Conservation (phyloP, 768 basidiomycete genomes). For the Lentinula sp. region DNA sequence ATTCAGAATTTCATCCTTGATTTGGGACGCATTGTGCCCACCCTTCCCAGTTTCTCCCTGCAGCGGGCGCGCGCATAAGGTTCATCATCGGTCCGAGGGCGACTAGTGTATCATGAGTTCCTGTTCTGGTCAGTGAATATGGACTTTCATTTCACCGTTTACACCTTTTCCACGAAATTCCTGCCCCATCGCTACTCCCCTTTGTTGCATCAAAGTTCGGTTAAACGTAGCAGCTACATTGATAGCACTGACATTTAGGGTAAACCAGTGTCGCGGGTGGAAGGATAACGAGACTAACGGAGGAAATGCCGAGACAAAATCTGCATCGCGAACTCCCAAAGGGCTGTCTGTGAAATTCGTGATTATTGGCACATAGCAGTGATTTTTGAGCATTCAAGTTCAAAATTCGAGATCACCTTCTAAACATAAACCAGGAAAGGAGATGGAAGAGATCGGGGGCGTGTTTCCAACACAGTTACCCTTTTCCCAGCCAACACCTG, state of each 20-base stretch:
- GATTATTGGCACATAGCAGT: not conserved
- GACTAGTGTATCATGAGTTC: conserved; percentile 11
- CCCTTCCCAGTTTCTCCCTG: conserved; percentile 51
- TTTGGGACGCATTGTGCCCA: conserved; percentile 12
- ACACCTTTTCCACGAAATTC: conserved; percentile 61
- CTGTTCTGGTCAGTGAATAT: not conserved
- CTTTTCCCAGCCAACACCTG: conserved; percentile 38
- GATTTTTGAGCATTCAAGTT: not conserved
- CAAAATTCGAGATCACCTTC: conserved; percentile 23
- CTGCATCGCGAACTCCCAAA: conserved; percentile 43
- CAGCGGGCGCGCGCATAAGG: conserved; percentile 34
- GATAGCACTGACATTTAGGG: conserved; percentile 29
- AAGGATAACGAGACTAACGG: conserved; percentile 25
- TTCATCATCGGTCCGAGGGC: conserved; percentile 47
- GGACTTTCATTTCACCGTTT: conserved; percentile 19
- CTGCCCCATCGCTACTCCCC: conserved; percentile 50
- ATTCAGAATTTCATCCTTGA: not conserved
- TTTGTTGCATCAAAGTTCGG: conserved; percentile 47
- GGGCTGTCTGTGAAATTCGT: conserved; percentile 30
- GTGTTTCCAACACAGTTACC: conserved; percentile 49
- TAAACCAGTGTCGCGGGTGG: not conserved
- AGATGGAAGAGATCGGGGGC: conserved; percentile 36
- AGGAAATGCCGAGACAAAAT: conserved; percentile 43
- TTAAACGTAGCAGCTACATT: conserved; percentile 51
- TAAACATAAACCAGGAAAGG: conserved; percentile 45